These are phyloP conservation scores for Camillea tinctor DNA, from an alignment of 2,329 filamentous ascomycete species.

Conservation along the genomic window DNA sequence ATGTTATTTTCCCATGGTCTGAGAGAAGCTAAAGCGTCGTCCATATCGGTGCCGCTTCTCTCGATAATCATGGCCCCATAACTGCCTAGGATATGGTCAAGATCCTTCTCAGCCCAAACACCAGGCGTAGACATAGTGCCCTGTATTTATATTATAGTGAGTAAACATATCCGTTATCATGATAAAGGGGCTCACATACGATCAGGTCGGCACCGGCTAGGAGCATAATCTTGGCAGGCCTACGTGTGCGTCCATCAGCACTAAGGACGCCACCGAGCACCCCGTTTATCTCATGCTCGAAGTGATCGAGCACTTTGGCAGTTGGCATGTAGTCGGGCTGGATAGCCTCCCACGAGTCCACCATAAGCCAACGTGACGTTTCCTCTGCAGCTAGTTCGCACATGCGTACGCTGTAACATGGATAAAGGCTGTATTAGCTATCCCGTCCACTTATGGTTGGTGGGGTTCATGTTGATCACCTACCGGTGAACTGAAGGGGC, in stretches of 20 bases:
- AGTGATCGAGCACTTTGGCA: conserved; percentile 85
- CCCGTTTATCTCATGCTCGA: conserved; percentile 84
- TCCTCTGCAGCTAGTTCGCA: conserved; percentile 76
- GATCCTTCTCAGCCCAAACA: conserved; percentile 80
- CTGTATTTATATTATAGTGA: too few species aligned
- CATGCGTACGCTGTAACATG: conserved; percentile 66
- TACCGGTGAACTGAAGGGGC: conserved; percentile 69
- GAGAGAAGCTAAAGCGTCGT: conserved; percentile 79
- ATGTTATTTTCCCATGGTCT: conserved; percentile 84
- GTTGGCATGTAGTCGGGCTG: conserved; percentile 85
- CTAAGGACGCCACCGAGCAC: conserved; percentile 71
- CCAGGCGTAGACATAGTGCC: conserved; percentile 69
- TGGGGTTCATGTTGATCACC: conserved; percentile 12
- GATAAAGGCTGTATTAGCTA: conserved; percentile 13
- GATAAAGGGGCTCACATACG: conserved; percentile 23
- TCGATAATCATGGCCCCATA: conserved; percentile 84
- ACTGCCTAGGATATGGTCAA: conserved; percentile 82
- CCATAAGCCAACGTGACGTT: conserved; percentile 77
- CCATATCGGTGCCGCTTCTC: conserved; percentile 82
- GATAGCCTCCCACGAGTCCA: conserved; percentile 86
- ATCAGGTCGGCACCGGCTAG: conserved; percentile 77
- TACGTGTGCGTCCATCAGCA: conserved; percentile 63
- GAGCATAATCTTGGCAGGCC: conserved; percentile 69
- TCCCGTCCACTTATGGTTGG: background rate
- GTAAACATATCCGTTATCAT: too few species aligned